A percentile compares a stretch with the other conserved stretches of the same genome.
phyloP scores from a whole-genome alignment of 352 stramenopile genomes.

The Nothophytophthora sp. region DNA sequence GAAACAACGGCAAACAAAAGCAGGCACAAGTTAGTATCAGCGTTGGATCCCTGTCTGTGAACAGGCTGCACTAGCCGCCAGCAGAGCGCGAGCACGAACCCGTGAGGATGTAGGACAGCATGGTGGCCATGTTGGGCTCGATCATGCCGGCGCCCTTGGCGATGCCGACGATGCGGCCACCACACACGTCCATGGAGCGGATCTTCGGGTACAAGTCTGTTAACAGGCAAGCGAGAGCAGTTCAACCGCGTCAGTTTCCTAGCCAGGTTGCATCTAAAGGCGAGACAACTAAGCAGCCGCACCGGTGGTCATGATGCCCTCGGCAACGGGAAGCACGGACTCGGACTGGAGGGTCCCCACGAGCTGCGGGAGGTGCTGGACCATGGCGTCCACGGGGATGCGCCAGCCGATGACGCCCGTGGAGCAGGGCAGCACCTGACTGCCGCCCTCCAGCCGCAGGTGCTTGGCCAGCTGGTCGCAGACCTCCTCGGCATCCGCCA shows the following conservation, averaged over 20 bases:
- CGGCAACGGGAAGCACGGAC: conserved; percentile 91
- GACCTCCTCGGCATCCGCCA: conserved; percentile 93
- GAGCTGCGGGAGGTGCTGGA: conserved; percentile 75
- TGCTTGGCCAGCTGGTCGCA: conserved; percentile 92
- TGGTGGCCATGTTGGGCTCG: conserved; percentile 96
- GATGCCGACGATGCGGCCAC: conserved; percentile 95
- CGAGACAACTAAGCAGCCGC: not conserved
- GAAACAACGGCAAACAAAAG: not conserved
- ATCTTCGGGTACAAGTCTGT: conserved; percentile 91
- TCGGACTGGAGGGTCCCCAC: conserved; percentile 92
- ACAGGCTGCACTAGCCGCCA: too few relatives aligned
- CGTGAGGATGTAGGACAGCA: conserved; percentile 91
- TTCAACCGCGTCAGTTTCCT: not conserved
- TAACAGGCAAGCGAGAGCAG: not conserved
- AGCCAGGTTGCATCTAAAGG: not conserved
- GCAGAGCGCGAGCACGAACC: conserved; percentile 26
- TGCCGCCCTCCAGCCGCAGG: conserved; percentile 82
- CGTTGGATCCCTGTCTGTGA: too few relatives aligned
- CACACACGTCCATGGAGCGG: conserved; percentile 77
- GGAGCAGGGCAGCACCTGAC: conserved; percentile 93
- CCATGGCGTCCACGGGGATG: conserved; percentile 94
- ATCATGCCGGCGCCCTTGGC: conserved; percentile 99
- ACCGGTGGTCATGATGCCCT: conserved; percentile 98
- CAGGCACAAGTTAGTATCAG: too few relatives aligned
- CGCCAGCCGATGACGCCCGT: conserved; percentile 99